Evolutionary conservation across 306 rosid genomes (phyloP).

Genomic region (Lathyrus aphaca): DNA sequence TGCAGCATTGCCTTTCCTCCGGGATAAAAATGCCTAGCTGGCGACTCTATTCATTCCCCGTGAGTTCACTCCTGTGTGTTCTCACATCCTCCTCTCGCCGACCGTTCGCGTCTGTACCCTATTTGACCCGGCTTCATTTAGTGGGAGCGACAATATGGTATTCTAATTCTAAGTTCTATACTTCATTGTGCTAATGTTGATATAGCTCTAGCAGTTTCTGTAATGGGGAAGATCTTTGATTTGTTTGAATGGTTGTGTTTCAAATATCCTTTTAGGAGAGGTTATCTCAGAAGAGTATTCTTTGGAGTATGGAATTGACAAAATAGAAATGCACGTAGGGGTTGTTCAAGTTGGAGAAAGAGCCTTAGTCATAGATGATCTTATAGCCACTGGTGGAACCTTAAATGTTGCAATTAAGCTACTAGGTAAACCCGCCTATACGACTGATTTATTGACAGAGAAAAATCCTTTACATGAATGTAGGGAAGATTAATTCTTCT

Average conservation of each 20-base stretch:
- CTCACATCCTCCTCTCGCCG: too few relatives aligned
- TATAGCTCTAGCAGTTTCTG: not conserved
- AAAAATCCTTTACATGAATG: constrained; percentile 4
- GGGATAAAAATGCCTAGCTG: too few relatives aligned
- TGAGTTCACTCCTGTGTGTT: too few relatives aligned
- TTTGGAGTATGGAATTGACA: constrained; percentile 94
- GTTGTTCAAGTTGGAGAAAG: constrained; percentile 91
- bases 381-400: constrained; percentile 98
- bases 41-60: too few relatives aligned
- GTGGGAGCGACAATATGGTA: too few relatives aligned
- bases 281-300: constrained; percentile 98
- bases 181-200: constrained; percentile 22
- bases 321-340: constrained; percentile 96
- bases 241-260: constrained; percentile 34
- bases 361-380: constrained; percentile 90
- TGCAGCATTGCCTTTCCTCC: too few relatives aligned
- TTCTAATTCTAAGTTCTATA: constrained; percentile 17
- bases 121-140: too few relatives aligned
- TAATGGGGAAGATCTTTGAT: constrained; percentile 27
- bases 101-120: too few relatives aligned
- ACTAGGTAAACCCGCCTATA: constrained; percentile 63
- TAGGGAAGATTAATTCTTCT: not conserved
- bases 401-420: constrained; percentile 85
- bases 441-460: not conserved
- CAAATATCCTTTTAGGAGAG: constrained; percentile 60